Evolutionary conservation across 306 rosid species (phyloP), one percentile per base, ranked within the genome.

Genomic region (Begonia masoniana): DNA sequence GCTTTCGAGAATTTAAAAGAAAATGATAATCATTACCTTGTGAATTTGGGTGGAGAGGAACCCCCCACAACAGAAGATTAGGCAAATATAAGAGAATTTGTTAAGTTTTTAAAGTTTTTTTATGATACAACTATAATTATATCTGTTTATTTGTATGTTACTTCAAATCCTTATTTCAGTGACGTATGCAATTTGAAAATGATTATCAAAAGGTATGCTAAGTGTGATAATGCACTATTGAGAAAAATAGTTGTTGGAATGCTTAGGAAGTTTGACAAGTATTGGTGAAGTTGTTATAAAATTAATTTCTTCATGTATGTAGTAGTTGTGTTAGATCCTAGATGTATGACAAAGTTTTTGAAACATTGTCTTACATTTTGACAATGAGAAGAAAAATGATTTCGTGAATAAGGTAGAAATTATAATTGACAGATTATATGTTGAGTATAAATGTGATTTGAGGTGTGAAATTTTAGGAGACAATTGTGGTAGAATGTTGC

Each of bases 1-100:
- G 57, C 50, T 5, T 65, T 71, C 41, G 8, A 41, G 11, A 47
- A 13, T 1, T 36, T 53, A 3, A 45, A 52, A 13, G 62, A 50
- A 7, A 13, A 17, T 2, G 10, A 51, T 67, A 31, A 0, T 13
- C 21, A 12, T 0, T 66, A 14, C 57, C 7, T 21, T 0, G 6
- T 7, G 2, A 4, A 31, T 0, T 51, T 51, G 9, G 12, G 15
- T 13, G 12, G 35, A 39, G 6, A 2, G 13, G 36, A 42, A 11
- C 14, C 60, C 10, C 60, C 50, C 6, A 51, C 26, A 8, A 11
- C 1, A 14, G 8, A 5, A 21, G 59, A 31, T 43, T 13, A 59
- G 58, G 16, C 43, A 11, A 52, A 26, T 51, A 43, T 51, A 13
- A 24, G 6, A 3, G 15, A 15, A 6, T 47, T 64, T 51, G 2